Evolutionary conservation across 768 basidiomycete species (phyloP), one percentile per base, ranked within the genome.

Genomic region (Suillus luteus): DNA sequence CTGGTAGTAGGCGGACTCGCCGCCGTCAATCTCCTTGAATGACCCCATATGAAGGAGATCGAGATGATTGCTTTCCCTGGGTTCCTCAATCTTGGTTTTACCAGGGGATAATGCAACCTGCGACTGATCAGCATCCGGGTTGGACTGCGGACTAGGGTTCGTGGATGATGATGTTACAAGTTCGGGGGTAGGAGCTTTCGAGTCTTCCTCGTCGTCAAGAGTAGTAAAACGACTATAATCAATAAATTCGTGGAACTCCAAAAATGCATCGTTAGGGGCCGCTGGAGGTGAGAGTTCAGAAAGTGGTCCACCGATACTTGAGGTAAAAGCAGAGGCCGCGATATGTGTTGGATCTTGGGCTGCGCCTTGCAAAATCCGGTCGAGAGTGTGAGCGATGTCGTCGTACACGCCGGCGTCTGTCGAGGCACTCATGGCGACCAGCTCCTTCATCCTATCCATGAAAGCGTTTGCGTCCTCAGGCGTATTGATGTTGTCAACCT

Each of bases 91-190:
- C 78, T 86, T 86, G 43, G 74, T 75, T 68, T 86, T 85, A 61
- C 80, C 81, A 51, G 78, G 79, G 60, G 81, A 71, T 51, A 80
- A 74, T 63, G 79, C 72, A 66, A 80, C 79, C 59, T 84, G 57
- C 61, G 77, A 72, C 31, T 77, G 74, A 62, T 88, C 88, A 37
- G 83, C 78, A 68, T 90, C 90, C 10, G 88, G 84, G 41, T 82
- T 85, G 15, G 90, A 92, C 69, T 89, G 88, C 2, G 91, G 91
- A 71, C 90, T 92, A 12, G 85, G 87, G 67, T 91, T 90, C 22
- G 90, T 85, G 63, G 91, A 90, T 22, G 89, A 87, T 12, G 87
- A 85, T 40, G 81, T 80, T 17, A 90, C 78, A 55, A 93, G 81
- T 62, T 92, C 91, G 10, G 91, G 91, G 3, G 91, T 92, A 9